Percentiles rank a stretch among this genome's conserved stretches.
phyloP scores from a whole-genome alignment of 306 rosid genomes.

The Vigna nakashimae region DNA sequence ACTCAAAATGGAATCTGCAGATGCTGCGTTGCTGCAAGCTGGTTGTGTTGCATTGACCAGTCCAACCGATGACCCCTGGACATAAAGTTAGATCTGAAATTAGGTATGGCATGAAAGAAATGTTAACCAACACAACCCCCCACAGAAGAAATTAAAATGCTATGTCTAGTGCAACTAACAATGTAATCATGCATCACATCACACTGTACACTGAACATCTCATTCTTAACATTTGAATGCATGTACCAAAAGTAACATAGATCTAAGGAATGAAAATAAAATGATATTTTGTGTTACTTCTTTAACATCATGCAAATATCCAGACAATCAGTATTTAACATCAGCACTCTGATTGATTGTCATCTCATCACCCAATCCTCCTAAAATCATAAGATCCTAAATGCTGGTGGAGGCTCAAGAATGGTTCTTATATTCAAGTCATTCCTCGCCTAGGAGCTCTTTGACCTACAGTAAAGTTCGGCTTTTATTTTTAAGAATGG shows the following conservation, averaged over 20 bases:
- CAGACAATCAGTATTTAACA: not conserved
- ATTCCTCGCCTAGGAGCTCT: too few species aligned
- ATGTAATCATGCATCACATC: slow-evolving; percentile 25
- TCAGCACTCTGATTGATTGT: not conserved
- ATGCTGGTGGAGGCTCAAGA: too few species aligned
- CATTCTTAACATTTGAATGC: not conserved
- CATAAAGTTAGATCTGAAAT: slow-evolving; percentile 41
- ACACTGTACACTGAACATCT: slow-evolving; percentile 21
- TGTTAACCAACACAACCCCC: slow-evolving; percentile 19
- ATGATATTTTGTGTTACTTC: slow-evolving; percentile 7
- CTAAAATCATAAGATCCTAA: too few species aligned
- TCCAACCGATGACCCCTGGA: slow-evolving; percentile 69
- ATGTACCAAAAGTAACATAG: not conserved
- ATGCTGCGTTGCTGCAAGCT: slow-evolving; percentile 79
- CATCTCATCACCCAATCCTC: not conserved
- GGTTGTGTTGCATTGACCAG: slow-evolving; percentile 57
- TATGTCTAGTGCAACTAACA: slow-evolving; percentile 9
- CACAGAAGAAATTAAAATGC: slow-evolving; percentile 2
- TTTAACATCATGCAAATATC: not conserved
- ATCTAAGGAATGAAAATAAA: not conserved
- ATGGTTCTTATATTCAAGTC: too few species aligned
- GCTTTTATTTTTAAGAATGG: too few species aligned
- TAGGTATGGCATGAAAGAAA: not conserved
- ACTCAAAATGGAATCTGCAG: slow-evolving; percentile 82
- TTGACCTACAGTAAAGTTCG: too few species aligned